phyloP scores from a whole-genome alignment of 768 basidiomycete genomes.

The Tulasnella sp. region DNA sequence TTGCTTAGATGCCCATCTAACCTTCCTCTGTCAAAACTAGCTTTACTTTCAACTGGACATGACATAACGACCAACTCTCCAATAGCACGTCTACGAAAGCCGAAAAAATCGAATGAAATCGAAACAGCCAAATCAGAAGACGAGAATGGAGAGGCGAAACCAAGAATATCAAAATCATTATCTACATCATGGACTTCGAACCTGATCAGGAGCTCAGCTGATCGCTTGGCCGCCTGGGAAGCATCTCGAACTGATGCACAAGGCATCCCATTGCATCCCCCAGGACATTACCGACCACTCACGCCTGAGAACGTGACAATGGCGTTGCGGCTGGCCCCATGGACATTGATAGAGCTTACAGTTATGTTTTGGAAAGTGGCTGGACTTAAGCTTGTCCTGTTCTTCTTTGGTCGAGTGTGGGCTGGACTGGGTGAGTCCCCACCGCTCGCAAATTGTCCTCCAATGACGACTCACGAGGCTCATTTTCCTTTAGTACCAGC shows the following conservation, averaged over 20 bases:
- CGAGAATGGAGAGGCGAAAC: too few relatives aligned
- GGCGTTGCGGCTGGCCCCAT: background rate
- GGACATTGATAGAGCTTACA: background rate
- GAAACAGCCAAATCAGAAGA: too few relatives aligned
- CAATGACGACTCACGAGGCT: background rate
- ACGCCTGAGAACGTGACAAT: background rate
- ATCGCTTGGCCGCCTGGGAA: background rate
- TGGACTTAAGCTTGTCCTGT: background rate
- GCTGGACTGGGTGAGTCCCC: background rate
- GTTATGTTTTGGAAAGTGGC: slow-evolving; percentile 4
- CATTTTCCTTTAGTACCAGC: background rate
- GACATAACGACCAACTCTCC: background rate
- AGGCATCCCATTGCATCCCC: slow-evolving; percentile 1
- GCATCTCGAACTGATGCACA: background rate
- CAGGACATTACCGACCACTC: background rate
- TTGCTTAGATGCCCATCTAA: too few relatives aligned
- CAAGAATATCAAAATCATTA: background rate
- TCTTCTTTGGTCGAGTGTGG: background rate
- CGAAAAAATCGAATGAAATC: background rate
- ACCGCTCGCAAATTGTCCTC: too few relatives aligned
- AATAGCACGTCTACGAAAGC: background rate
- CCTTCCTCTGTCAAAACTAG: background rate
- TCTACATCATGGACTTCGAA: background rate
- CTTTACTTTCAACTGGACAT: background rate
- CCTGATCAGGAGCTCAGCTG: background rate